A percentile compares a stretch with the other conserved stretches of the same genome.
phyloP scores from a whole-genome alignment of 768 basidiomycete species.

The Leccinum fibrillosum region DNA sequence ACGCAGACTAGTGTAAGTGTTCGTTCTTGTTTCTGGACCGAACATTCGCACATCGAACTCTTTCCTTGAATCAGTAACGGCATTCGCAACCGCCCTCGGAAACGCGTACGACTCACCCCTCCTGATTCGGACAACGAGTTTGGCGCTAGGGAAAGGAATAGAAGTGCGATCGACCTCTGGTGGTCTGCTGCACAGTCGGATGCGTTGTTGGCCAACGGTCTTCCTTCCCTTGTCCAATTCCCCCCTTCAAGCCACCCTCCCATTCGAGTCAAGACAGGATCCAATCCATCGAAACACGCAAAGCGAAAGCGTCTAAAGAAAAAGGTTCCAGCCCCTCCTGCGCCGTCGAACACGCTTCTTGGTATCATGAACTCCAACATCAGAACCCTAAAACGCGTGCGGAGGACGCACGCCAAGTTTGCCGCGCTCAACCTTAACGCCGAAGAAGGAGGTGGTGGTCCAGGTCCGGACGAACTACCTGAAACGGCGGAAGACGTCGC shows the following conservation, averaged over 20 bases:
- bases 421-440: conserved; percentile 46
- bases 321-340: conserved; percentile 9
- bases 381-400: conserved; percentile 66
- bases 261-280: conserved; percentile 10
- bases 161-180: conserved; percentile 58
- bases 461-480: conserved; percentile 33
- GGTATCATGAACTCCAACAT: conserved; percentile 74
- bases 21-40: not conserved
- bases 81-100: conserved; percentile 47
- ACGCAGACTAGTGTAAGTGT: conserved; percentile 43
- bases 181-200: conserved; percentile 71
- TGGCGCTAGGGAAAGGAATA: conserved; percentile 30
- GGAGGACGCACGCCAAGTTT: conserved; percentile 71
- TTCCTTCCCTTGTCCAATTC: conserved; percentile 48
- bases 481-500: conserved; percentile 32
- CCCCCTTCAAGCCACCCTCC: conserved; percentile 14
- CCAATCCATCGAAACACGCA: conserved; percentile 5
- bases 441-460: conserved; percentile 32
- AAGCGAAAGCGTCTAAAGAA: conserved; percentile 29
- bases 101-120: conserved; percentile 53
- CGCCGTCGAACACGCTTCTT: conserved; percentile 49
- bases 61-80: conserved; percentile 18
- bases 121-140: conserved; percentile 36
- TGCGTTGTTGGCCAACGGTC: conserved; percentile 57
- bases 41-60: not conserved